These are phyloP conservation scores for Perkinsus chesapeaki DNA, from an alignment of 169 alveolate species.

Conservation along the genomic window DNA sequence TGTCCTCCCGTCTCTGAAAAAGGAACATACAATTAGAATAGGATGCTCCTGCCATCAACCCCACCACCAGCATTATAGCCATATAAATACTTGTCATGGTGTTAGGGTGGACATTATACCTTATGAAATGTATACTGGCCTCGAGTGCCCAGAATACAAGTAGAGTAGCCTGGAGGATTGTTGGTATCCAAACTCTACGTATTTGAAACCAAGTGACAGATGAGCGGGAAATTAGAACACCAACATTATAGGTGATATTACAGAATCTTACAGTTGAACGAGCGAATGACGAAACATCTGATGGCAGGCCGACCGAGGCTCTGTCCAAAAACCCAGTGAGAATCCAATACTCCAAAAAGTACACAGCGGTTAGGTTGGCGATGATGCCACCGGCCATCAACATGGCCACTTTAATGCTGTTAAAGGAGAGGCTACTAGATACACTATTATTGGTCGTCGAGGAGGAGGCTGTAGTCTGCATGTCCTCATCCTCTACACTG, in stretches of 20 bases:
- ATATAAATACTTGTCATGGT: not conserved
- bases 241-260: not conserved
- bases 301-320: not conserved
- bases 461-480: not conserved
- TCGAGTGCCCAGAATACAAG: not conserved
- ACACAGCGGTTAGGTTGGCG: not conserved
- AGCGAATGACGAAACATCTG: not conserved
- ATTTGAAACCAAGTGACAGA: not conserved
- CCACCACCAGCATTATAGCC: not conserved
- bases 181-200: not conserved
- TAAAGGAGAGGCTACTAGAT: not conserved
- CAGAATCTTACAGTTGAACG: not conserved
- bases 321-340: constrained; percentile 3
- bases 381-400: not conserved
- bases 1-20: not conserved
- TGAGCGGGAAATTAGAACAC: constrained; percentile 4
- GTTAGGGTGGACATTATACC: not conserved
- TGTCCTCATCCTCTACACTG: not conserved
- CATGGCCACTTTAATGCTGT: not conserved
- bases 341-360: constrained; percentile 5
- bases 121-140: not conserved
- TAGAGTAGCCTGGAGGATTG: not conserved
- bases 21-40: constrained; percentile 3
- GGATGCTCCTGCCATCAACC: constrained; percentile 8
- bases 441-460: too few relatives aligned